Evolutionary conservation across 2,329 filamentous ascomycete genomes (phyloP), one percentile per base, ranked within the genome.

Genomic region (Pleochaeta shiraiana): DNA sequence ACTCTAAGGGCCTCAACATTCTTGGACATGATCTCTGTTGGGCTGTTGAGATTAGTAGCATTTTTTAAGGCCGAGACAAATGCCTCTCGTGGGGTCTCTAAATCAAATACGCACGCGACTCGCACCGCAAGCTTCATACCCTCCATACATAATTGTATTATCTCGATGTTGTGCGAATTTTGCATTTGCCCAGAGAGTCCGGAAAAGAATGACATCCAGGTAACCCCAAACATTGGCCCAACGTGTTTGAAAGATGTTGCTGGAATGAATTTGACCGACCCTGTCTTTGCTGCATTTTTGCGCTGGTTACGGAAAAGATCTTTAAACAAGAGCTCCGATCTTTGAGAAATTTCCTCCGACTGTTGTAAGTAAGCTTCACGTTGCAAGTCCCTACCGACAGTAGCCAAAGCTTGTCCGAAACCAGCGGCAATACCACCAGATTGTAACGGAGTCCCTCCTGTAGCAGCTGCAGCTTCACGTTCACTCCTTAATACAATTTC

Each of bases 151-250:
- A 95, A 76, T 72, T 86, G 90, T 74, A 96, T 91, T 19, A 93
- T 88, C 69, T 96, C 90, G 4, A 95, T 79, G 71, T 96, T 96
- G 69, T 95, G 88, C 0, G 89, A 87, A 72, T 95, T 91, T 70
- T 97, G 93, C 73, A 93, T 91, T 69, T 95, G 88, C 63, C 88
- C 91, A 0, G 92, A 96, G 30, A 98, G 80, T 0, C 91, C 91
- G 4, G 92, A 97, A 71, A 98, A 87, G 74, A 96, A 95, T 11
- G 92, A 95, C 92, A 97, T 98, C 93, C 93, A 98, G 0, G 90
- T 95, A 28, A 95, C 90, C 70, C 95, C 91, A 72, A 98, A 97
- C 93, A 98, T 98, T 0, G 93, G 90, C 0, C 93, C 93, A 62
- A 96, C 88, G 73, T 98, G 93, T 70, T 90, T 92, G 73, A 90